phyloP scores from a whole-genome alignment of 495 filamentous ascomycete species.

The Evansstolkia leycettana region DNA sequence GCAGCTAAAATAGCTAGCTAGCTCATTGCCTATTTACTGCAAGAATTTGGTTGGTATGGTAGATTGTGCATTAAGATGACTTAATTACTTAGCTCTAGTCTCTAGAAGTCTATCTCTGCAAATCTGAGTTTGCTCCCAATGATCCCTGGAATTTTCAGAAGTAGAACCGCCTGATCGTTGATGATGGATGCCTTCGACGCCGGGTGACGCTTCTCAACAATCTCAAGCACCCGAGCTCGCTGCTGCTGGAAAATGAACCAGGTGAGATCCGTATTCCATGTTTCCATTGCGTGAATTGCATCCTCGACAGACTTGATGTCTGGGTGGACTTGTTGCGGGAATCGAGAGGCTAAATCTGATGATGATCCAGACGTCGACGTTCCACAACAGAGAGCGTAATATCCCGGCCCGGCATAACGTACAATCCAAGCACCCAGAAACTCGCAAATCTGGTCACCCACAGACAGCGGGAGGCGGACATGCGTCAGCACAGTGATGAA shows the following conservation, averaged over 20 bases:
- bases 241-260: constrained; percentile 30
- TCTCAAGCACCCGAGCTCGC: not conserved
- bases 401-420: constrained; percentile 23
- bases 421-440: constrained; percentile 27
- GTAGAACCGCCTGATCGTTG: constrained; percentile 2
- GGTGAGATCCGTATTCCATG: constrained; percentile 33
- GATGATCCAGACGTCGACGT: constrained; percentile 1
- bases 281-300: constrained; percentile 29
- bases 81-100: no score
- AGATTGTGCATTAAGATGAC: no score
- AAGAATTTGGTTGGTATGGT: no score
- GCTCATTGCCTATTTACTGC: no score
- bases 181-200: constrained; percentile 1
- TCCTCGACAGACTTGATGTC: constrained; percentile 16
- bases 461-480: constrained; percentile 24
- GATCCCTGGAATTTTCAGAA: constrained; percentile 9
- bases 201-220: not conserved
- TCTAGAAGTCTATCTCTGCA: constrained; percentile 20
- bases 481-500: constrained; percentile 28
- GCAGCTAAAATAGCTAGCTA: no score
- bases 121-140: constrained; percentile 14
- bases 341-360: not conserved
- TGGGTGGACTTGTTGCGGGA: constrained; percentile 6
- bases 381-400: constrained; percentile 12
- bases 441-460: constrained; percentile 28